Evolutionary conservation across 495 filamentous ascomycete species (phyloP).

Genomic region (Neurospora africana): DNA sequence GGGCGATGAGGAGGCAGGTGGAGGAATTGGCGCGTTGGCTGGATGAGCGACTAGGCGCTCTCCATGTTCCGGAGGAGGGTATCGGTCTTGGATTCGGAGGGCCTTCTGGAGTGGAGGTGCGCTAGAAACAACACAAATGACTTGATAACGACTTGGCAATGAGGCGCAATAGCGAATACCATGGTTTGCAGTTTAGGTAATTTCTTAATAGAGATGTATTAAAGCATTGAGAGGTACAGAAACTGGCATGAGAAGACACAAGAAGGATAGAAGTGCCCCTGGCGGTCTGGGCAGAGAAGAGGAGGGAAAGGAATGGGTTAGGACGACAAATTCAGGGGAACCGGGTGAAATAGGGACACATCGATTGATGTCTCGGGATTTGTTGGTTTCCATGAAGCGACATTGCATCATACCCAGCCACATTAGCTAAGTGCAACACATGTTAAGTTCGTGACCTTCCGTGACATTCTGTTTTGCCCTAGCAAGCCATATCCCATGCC

Average conservation of each 20-base stretch:
- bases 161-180: background rate
- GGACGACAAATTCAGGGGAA: background rate
- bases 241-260: too few relatives aligned
- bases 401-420: background rate
- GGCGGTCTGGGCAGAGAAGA: too few relatives aligned
- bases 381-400: background rate
- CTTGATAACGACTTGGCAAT: background rate
- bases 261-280: too few relatives aligned
- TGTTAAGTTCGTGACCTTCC: background rate
- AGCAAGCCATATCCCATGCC: background rate
- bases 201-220: background rate
- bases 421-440: background rate
- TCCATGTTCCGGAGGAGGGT: conserved; percentile 35
- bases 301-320: background rate
- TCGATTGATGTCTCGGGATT: background rate
- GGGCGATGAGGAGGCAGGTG: conserved; percentile 34
- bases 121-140: background rate
- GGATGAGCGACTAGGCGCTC: conserved; percentile 30
- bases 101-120: background rate
- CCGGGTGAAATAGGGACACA: background rate
- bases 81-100: conserved; percentile 16
- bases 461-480: background rate
- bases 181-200: background rate
- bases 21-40: conserved; percentile 37
- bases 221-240: background rate